These are phyloP conservation scores for Paecilomyces niveus DNA, from an alignment of 2,329 filamentous ascomycete genomes.

Conservation along the genomic window DNA sequence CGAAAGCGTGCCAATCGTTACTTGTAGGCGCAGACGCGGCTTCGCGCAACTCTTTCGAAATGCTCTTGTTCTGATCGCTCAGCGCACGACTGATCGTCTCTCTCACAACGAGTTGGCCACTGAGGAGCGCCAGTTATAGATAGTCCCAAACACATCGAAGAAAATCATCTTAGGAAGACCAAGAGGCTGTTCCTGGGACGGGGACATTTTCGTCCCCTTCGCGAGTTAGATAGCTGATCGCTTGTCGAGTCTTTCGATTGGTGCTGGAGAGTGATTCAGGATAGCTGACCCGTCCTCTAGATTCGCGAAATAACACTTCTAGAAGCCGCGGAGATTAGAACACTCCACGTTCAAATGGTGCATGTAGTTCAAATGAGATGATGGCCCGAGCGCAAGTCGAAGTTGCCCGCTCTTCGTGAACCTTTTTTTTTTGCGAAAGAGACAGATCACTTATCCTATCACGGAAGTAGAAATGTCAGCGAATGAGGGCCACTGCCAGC, in stretches of 20 bases:
- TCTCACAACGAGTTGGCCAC: conserved; percentile 55
- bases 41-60: conserved; percentile 42
- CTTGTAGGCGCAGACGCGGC: conserved; percentile 46
- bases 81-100: conserved; percentile 44
- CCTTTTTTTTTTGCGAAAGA: neutral
- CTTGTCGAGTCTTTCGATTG: neutral
- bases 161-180: conserved; percentile 15
- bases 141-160: conserved; percentile 46
- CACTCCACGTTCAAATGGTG: neutral
- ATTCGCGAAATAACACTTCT: neutral
- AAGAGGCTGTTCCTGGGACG: neutral
- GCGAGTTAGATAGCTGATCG: neutral
- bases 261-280: neutral
- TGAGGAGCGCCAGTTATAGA: conserved; percentile 68
- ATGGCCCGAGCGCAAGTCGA: neutral
- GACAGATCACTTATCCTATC: neutral
- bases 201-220: neutral
- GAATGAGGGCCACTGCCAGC: neutral
- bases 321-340: neutral
- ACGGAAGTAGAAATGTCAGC: neutral
- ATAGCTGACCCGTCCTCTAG: neutral
- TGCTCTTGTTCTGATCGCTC: conserved; percentile 36
- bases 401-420: neutral
- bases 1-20: conserved; percentile 57
- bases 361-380: neutral